Percentiles rank a stretch among this genome's conserved stretches.
phyloP scores from a whole-genome alignment of 2,329 filamentous ascomycete genomes.

The Cordyceps cicadae region DNA sequence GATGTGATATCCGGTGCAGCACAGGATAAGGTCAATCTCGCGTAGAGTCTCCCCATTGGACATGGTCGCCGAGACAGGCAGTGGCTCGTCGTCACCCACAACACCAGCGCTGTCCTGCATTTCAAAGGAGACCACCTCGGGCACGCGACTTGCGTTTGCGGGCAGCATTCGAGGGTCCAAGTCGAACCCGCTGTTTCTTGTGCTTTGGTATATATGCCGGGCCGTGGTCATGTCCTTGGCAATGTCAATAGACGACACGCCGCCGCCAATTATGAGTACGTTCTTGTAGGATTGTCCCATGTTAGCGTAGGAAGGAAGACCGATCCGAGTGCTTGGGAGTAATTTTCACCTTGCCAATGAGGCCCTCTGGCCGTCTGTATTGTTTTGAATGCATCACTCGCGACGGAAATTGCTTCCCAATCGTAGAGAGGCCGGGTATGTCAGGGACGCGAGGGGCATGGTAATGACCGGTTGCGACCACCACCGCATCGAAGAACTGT shows the following conservation, averaged over 20 bases:
- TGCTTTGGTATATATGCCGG: slow-evolving; percentile 39
- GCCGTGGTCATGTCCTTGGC: slow-evolving; percentile 31
- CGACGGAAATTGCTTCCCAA: slow-evolving; percentile 29
- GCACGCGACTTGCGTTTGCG: slow-evolving; percentile 41
- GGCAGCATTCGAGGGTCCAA: slow-evolving; percentile 46
- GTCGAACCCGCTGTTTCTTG: slow-evolving; percentile 51
- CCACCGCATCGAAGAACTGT: slow-evolving; percentile 51
- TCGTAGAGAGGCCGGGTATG: slow-evolving; percentile 56
- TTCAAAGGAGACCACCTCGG: slow-evolving; percentile 39
- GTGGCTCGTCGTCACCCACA: slow-evolving; percentile 22
- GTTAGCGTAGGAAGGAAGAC: slow-evolving; percentile 25
- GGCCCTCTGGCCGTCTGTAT: not conserved
- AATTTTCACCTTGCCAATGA: not conserved
- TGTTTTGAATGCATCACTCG: not conserved
- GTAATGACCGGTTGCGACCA: slow-evolving; percentile 61
- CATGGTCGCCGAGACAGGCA: slow-evolving; percentile 44
- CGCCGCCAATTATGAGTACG: slow-evolving; percentile 46
- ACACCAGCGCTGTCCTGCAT: slow-evolving; percentile 9
- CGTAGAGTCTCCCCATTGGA: slow-evolving; percentile 43
- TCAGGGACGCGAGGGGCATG: slow-evolving; percentile 53
- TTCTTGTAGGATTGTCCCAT: slow-evolving; percentile 45
- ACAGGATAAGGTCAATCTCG: slow-evolving; percentile 38
- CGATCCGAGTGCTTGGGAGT: too few species aligned
- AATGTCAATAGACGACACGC: slow-evolving; percentile 35
- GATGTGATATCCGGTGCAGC: slow-evolving; percentile 28